A percentile compares a stretch with the other conserved stretches of the same genome.
Conservation (phyloP, 2,329 filamentous ascomycete genomes). For the Nemania sp. region DNA sequence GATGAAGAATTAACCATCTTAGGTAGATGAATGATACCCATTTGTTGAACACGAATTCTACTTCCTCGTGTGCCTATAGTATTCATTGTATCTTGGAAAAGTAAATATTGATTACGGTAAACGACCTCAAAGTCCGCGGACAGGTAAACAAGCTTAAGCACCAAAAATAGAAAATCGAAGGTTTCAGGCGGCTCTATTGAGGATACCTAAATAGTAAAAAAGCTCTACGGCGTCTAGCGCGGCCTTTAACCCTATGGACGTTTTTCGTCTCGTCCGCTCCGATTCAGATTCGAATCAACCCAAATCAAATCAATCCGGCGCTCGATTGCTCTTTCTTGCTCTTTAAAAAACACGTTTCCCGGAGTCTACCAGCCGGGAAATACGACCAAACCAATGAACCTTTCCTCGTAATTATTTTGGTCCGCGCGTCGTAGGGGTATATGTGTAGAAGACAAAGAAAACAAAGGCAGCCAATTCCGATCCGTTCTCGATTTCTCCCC, state of each 20-base stretch:
- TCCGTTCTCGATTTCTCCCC: conserved; percentile 1
- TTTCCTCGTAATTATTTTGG: neutral
- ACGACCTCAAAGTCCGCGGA: neutral
- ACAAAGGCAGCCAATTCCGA: conserved; percentile 17
- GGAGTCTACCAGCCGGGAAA: conserved; percentile 49
- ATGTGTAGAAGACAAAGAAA: conserved; percentile 22
- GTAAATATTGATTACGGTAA: neutral
- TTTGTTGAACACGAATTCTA: conserved; percentile 33
- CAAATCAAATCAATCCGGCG: conserved; percentile 2
- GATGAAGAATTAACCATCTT: conserved; percentile 41
- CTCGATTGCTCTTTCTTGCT: conserved; percentile 19
- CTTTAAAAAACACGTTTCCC: conserved; percentile 30
- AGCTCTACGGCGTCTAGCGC: neutral
- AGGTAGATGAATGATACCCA: conserved; percentile 52
- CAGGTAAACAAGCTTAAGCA: neutral
- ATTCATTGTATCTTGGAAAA: neutral
- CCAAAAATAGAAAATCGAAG: neutral
- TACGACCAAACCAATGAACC: conserved; percentile 16
- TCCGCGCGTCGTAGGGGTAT: conserved; percentile 32
- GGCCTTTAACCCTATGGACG: neutral
- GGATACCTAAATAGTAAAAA: neutral
- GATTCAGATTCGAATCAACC: neutral
- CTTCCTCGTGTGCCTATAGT: neutral
- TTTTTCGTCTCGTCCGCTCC: neutral
- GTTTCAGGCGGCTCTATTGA: neutral